Percentiles rank a stretch among this genome's conserved stretches.
Conservation (phyloP, 192 early-diverging fungal species). For the Entrophospora sp. region DNA sequence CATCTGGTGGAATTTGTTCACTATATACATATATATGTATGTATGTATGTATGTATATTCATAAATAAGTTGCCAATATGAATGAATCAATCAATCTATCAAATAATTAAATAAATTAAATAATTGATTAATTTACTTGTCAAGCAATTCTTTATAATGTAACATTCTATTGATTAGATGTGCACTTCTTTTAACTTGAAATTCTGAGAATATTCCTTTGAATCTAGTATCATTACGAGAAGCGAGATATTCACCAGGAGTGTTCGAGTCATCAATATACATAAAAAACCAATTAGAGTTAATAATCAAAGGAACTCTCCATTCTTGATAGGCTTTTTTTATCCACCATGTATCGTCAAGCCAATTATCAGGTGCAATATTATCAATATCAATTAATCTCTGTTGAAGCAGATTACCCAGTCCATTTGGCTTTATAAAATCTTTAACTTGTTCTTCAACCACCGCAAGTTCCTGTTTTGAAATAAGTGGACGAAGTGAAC, state of each 20-base stretch:
- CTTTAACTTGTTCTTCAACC: slow-evolving; percentile 34
- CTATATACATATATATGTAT: too few species aligned
- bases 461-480: slow-evolving; percentile 35
- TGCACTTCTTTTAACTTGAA: slow-evolving; percentile 77
- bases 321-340: slow-evolving; percentile 63
- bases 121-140: slow-evolving; percentile 41
- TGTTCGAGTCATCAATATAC: slow-evolving; percentile 51
- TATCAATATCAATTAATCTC: slow-evolving; percentile 53
- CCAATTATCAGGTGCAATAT: slow-evolving; percentile 55
- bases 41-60: too few species aligned
- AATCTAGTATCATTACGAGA: slow-evolving; percentile 20
- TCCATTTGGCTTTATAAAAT: slow-evolving; percentile 40
- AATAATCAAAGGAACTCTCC: slow-evolving; percentile 72
- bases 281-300: slow-evolving; percentile 87
- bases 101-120: too few species aligned
- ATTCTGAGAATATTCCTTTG: slow-evolving; percentile 52
- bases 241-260: slow-evolving; percentile 35
- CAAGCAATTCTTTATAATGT: slow-evolving; percentile 67
- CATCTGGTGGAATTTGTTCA: slow-evolving; percentile 54
- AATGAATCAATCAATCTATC: too few species aligned
- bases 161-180: slow-evolving; percentile 55
- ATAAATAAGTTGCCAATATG: too few species aligned
- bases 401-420: slow-evolving; percentile 48
- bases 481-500: slow-evolving; percentile 48
- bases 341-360: slow-evolving; percentile 63